Evolutionary conservation across 164 flowering plant genomes (phyloP).

Genomic region (Aristolochia fimbriata): DNA sequence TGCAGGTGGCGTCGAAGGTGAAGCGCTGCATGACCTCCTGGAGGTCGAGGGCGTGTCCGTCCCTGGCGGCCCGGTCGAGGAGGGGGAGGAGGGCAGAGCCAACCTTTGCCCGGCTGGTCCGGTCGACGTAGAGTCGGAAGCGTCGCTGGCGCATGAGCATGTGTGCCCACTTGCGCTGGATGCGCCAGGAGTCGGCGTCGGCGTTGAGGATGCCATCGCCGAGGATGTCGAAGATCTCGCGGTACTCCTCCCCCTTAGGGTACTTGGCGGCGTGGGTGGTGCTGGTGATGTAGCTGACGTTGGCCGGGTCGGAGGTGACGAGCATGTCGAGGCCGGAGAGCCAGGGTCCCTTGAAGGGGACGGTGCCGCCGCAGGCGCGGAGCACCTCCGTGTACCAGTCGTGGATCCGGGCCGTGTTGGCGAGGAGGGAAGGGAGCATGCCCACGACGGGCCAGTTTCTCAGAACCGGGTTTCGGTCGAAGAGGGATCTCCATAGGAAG

Average conservation of each 20-base stretch:
- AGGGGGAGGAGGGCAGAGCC: constrained; percentile 19
- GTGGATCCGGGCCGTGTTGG: constrained; percentile 9
- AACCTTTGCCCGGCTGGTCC: constrained; percentile 13
- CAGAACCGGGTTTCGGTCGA: no score
- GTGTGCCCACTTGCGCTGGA: constrained; percentile 9
- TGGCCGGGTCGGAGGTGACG: constrained; percentile 17
- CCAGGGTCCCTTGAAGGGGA: constrained; percentile 20
- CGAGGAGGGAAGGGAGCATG: constrained; percentile 21
- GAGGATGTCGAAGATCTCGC: constrained; percentile 1
- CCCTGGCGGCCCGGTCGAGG: constrained; percentile 6
- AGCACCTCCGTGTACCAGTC: constrained; percentile 14
- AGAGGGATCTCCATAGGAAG: no score
- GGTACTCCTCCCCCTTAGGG: constrained; percentile 8
- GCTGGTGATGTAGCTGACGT: constrained; percentile 13
- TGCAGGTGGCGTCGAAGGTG: constrained; percentile 26
- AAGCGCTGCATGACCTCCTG: constrained; percentile 31
- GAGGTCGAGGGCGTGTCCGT: constrained; percentile 19
- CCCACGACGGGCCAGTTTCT: constrained; percentile 25
- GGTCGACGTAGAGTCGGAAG: constrained; percentile 11
- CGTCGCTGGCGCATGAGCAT: background rate
- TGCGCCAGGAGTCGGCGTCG: constrained; percentile 11
- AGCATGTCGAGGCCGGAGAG: constrained; percentile 9
- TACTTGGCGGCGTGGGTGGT: constrained; percentile 10
- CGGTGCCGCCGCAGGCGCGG: constrained; percentile 3
- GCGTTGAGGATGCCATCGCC: constrained; percentile 23